These are phyloP conservation scores for Sclerotinia minor DNA, from an alignment of 2,329 filamentous ascomycete species.

Conservation along the genomic window DNA sequence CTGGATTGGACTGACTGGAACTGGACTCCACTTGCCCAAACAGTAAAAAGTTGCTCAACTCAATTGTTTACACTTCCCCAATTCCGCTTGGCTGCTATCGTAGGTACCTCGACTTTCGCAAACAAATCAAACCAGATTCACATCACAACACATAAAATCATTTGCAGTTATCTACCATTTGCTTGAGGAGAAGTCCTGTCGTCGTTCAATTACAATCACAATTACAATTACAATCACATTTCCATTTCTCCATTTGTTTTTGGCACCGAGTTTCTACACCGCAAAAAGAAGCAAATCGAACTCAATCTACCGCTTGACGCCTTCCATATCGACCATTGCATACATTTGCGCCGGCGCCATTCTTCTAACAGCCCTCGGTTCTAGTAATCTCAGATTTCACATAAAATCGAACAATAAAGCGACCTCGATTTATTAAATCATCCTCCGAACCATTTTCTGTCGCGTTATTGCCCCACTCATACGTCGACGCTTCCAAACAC, in stretches of 20 bases:
- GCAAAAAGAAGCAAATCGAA: constrained; percentile 13
- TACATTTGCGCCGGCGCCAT: constrained; percentile 18
- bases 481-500: constrained; percentile 6
- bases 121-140: not conserved
- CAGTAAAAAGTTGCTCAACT: not conserved
- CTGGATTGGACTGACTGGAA: not conserved
- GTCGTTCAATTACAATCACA: not conserved
- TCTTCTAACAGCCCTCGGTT: not conserved
- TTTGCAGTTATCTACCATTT: constrained; percentile 13
- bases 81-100: constrained; percentile 7
- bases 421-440: not conserved
- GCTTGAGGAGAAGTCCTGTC: constrained; percentile 10
- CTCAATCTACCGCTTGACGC: constrained; percentile 5
- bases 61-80: constrained; percentile 10
- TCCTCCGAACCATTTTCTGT: not conserved
- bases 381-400: not conserved
- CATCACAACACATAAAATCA: constrained; percentile 5
- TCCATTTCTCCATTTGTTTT: not conserved
- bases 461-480: constrained; percentile 19
- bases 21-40: not conserved
- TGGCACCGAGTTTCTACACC: constrained; percentile 13
- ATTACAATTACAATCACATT: not conserved
- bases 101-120: constrained; percentile 1
- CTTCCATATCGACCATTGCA: not conserved
- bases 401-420: not conserved